These are phyloP conservation scores for Xylaria flabelliformis DNA, from an alignment of 495 filamentous ascomycete genomes.

Conservation along the genomic window DNA sequence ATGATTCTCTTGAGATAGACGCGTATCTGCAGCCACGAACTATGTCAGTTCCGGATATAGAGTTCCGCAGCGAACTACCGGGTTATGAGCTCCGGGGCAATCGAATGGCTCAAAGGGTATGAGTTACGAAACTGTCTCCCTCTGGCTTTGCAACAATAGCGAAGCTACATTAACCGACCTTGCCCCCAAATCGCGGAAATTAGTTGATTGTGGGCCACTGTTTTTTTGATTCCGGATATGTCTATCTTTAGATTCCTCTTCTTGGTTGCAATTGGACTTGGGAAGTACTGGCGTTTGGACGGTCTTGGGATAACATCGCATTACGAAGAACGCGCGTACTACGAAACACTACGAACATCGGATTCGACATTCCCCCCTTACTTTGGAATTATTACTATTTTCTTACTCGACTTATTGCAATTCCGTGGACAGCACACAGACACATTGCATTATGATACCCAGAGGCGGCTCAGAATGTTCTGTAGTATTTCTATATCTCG, in stretches of 20 bases:
- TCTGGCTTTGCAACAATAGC: neutral
- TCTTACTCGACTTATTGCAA: neutral
- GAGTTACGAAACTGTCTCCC: neutral
- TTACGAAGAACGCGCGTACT: neutral
- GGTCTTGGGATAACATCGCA: neutral
- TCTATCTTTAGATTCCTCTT: neutral
- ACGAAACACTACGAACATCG: neutral
- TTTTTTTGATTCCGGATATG: neutral
- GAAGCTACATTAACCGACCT: neutral
- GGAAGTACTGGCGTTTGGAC: neutral
- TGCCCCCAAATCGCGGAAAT: neutral
- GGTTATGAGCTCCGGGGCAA: constrained; percentile 41
- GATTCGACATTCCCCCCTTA: neutral
- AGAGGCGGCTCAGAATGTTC: constrained; percentile 5
- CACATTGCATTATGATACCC: constrained; percentile 15
- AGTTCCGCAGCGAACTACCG: constrained; percentile 39
- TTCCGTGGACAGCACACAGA: constrained; percentile 1
- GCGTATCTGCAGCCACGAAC: constrained; percentile 56
- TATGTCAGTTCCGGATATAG: constrained; percentile 42
- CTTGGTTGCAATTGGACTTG: neutral
- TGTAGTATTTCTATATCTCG: neutral
- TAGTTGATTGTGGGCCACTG: neutral
- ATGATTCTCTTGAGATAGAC: constrained; percentile 47
- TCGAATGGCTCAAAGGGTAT: constrained; percentile 13
- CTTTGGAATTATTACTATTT: neutral